Conservation (phyloP, 805 yeast species). For the Lachancea lanzarotensis region DNA sequence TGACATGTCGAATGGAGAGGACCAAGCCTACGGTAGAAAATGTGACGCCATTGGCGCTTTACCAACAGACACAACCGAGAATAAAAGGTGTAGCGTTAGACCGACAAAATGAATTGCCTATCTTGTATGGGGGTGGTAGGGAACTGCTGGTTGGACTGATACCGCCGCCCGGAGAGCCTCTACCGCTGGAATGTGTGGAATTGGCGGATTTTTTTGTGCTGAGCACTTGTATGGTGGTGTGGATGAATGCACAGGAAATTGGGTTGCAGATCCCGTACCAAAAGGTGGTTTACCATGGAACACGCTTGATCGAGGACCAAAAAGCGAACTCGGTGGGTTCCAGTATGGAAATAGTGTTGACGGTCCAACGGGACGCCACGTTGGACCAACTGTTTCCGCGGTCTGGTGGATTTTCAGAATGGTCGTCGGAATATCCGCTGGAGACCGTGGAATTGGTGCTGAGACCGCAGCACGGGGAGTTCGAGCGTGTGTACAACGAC, state of each 20-base stretch:
- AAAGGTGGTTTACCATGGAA: slow-evolving; percentile 30
- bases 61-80: slow-evolving; percentile 28
- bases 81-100: slow-evolving; percentile 11
- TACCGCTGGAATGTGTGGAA: slow-evolving; percentile 9
- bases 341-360: slow-evolving; percentile 21
- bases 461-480: slow-evolving; percentile 33
- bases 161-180: slow-evolving; percentile 8
- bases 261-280: slow-evolving; percentile 36
- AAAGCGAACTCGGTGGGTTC: slow-evolving; percentile 22
- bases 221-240: slow-evolving; percentile 33
- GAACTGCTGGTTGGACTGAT: slow-evolving; percentile 26
- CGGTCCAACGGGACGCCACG: slow-evolving; percentile 24
- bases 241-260: slow-evolving; percentile 33
- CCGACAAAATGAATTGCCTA: slow-evolving; percentile 23
- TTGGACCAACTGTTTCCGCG: slow-evolving; percentile 22
- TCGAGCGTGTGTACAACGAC: slow-evolving; percentile 33
- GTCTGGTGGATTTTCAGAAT: slow-evolving; percentile 1
- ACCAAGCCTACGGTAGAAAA: slow-evolving; percentile 36
- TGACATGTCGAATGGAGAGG: slow-evolving; percentile 19
- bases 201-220: slow-evolving; percentile 35
- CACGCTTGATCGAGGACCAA: slow-evolving; percentile 9
- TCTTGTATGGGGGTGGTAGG: slow-evolving; percentile 39
- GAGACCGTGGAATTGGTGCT: slow-evolving; percentile 30
- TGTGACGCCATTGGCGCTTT: slow-evolving; percentile 28
- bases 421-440: slow-evolving; percentile 10